Percentiles rank a stretch among this genome's conserved stretches.
phyloP scores from a whole-genome alignment of 192 early-diverging fungal species.

The Coemansia sp. region DNA sequence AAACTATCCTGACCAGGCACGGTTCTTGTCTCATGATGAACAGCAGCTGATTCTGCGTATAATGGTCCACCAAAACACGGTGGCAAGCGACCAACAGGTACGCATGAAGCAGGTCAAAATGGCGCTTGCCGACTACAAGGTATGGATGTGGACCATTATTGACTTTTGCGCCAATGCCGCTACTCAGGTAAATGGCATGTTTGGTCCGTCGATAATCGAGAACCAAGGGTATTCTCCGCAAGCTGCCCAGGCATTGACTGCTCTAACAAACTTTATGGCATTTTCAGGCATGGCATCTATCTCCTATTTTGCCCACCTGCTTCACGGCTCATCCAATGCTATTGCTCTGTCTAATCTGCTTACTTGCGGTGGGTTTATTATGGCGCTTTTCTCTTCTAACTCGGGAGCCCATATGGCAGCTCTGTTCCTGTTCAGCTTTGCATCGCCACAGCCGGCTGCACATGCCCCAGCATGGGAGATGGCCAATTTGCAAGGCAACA shows the following conservation, averaged over 20 bases:
- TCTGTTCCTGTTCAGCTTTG: conserved; percentile 49
- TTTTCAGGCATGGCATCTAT: conserved; percentile 39
- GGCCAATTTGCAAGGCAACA: conserved; percentile 45
- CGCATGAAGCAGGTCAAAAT: conserved; percentile 28
- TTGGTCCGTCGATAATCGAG: conserved; percentile 46
- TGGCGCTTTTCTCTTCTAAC: conserved; percentile 22
- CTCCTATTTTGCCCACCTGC: conserved; percentile 22
- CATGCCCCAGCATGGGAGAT: conserved; percentile 47
- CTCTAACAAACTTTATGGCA: conserved; percentile 48
- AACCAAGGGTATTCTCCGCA: conserved; percentile 40
- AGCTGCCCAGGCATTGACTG: conserved; percentile 29
- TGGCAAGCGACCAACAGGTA: conserved; percentile 23
- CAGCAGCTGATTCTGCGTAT: conserved; percentile 18
- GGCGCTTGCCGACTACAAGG: conserved; percentile 24
- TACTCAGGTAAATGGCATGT: conserved; percentile 50
- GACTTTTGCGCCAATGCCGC: conserved; percentile 49
- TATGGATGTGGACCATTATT: conserved; percentile 43
- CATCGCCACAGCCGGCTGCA: conserved; percentile 46
- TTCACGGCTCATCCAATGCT: conserved; percentile 25
- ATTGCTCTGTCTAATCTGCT: conserved; percentile 27
- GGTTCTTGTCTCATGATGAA: conserved; percentile 34
- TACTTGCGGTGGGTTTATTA: conserved; percentile 26
- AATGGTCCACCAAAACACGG: conserved; percentile 40
- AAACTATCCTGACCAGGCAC: conserved; percentile 42
- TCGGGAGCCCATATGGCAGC: conserved; percentile 18